Conservation (phyloP, 805 yeast genomes). For the Jamesozyma lodderae region DNA sequence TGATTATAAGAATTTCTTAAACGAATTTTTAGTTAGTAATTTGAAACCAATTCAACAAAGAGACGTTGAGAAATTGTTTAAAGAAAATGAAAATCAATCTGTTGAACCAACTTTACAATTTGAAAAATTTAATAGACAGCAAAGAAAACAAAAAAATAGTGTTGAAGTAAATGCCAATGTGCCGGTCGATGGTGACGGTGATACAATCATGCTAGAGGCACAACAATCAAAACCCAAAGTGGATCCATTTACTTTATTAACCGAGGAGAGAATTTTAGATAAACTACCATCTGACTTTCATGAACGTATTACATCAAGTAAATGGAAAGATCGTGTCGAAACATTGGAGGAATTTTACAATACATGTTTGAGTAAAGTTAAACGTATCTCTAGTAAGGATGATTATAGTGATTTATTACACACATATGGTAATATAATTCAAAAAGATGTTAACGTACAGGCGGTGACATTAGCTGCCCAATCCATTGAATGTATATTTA, state of each 20-base stretch:
- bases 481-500: constrained; percentile 50
- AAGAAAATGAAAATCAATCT: constrained; percentile 33
- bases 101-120: neutral
- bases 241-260: constrained; percentile 65
- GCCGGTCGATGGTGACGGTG: constrained; percentile 32
- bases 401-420: constrained; percentile 63
- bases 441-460: constrained; percentile 79
- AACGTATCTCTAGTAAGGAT: constrained; percentile 43
- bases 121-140: too few relatives aligned
- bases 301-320: constrained; percentile 45
- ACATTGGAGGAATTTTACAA: constrained; percentile 54
- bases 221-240: constrained; percentile 12
- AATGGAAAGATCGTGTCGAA: constrained; percentile 92
- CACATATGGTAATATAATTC: constrained; percentile 54
- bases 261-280: constrained; percentile 57
- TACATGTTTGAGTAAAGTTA: constrained; percentile 40
- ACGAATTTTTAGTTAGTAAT: constrained; percentile 50
- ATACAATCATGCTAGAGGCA: constrained; percentile 26
- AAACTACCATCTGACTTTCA: constrained; percentile 58
- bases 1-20: constrained; percentile 36
- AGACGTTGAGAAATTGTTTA: constrained; percentile 66
- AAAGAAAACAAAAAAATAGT: constrained; percentile 1
- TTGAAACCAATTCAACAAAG: constrained; percentile 89
- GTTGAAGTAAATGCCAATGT: neutral
- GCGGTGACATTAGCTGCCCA: constrained; percentile 75